Evolutionary conservation across 352 stramenopile species (phyloP), one percentile per base, ranked within the genome.

Genomic region (Pythium angustatum): DNA sequence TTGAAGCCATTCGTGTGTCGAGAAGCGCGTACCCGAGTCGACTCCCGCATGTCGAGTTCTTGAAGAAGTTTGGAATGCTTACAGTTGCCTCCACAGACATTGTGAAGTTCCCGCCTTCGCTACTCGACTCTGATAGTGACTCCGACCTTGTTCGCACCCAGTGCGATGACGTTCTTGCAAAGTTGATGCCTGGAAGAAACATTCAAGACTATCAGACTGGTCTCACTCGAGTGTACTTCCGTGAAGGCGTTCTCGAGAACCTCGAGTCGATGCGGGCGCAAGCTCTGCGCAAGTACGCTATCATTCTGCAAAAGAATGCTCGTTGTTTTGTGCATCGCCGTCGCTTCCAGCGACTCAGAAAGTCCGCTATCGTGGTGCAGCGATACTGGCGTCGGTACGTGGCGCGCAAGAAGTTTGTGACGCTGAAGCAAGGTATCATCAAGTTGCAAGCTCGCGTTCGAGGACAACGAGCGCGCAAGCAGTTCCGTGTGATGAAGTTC

Each of bases 141-240:
- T 75, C 76, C 9, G 83, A 88, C 19, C 55, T 76, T 5, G 61
- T 85, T 27, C 87, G 88, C 40, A 41, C 47, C 1, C 69, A 87
- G 64, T 93, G 83, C 36, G 82, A 90, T 56, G 71, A 90, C 40
- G 45, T 95, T 24, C 81, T 93, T 75, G 76, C 73, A 2, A 80
- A 83, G 48, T 62, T 95, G 8, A 60, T 95, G 24, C 82, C 87
- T 2, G 72, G 75, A 12, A 71, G 81, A 53, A 90, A 95, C 63
- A 79, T 95, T 36, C 63, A 78, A n/a, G 87, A 95, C 61, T 95
- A 93, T 52, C 87, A 95, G 58, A 84, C 93, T n/a, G 87, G 87
- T 52, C 58, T 91, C 17, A 93, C 83, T 2, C 85, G 85, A 33
- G 85, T 95, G 19, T 95, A 95, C 67, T 95, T 95, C 67, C 83